Conservation (phyloP, 2,329 filamentous ascomycete species). For the Aureobasidium sp. region DNA sequence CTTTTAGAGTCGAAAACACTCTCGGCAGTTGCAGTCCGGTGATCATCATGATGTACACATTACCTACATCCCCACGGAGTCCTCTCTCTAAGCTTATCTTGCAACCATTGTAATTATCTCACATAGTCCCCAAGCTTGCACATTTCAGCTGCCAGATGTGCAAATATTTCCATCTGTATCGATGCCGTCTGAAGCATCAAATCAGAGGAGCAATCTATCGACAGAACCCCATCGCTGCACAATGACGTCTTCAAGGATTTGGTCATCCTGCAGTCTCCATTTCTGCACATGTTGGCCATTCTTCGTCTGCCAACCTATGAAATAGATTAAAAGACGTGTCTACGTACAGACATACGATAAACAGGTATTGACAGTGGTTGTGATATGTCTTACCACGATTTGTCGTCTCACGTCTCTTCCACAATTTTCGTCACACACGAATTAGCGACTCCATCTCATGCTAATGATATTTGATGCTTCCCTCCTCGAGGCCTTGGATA, state of each 20-base stretch:
- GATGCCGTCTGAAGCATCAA: not conserved
- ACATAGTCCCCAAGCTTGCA: not conserved
- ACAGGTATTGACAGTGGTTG: not conserved
- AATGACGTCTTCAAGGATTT: not conserved
- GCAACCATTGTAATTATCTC: not conserved
- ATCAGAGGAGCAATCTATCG: not conserved
- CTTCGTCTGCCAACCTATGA: not conserved
- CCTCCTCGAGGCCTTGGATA: no score
- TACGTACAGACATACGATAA: not conserved
- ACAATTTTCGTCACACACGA: not conserved
- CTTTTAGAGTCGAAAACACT: not conserved
- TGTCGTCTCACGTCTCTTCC: not conserved
- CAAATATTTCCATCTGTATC: not conserved
- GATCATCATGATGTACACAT: not conserved
- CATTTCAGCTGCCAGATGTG: not conserved
- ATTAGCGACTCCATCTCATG: not conserved
- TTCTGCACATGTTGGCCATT: not conserved
- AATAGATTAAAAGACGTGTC: conserved; percentile 1
- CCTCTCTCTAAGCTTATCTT: not conserved
- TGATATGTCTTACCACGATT: not conserved
- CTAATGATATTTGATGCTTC: not conserved
- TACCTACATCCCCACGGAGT: not conserved
- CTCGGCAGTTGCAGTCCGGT: not conserved
- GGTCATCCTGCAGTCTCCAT: not conserved
- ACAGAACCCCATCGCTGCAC: not conserved